Evolutionary conservation across 306 rosid species (phyloP).

Genomic region (Sicyos edulis): DNA sequence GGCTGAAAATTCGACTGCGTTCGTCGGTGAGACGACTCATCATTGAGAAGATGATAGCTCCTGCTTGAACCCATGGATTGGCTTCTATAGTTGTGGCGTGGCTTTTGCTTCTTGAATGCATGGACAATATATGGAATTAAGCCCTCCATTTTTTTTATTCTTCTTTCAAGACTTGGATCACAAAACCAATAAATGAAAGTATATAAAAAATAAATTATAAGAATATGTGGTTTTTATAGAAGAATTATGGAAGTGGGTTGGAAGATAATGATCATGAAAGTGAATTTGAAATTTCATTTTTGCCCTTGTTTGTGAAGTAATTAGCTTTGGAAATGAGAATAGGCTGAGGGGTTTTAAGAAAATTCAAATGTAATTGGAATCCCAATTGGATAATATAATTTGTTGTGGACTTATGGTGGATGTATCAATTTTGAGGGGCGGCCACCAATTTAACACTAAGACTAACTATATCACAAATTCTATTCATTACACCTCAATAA

Average conservation of each 20-base stretch:
- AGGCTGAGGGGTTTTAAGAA: not conserved
- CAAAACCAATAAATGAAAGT: too few relatives aligned
- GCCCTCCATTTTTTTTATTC: slow-evolving; percentile 51
- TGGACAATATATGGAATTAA: slow-evolving; percentile 70
- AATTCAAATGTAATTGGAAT: not conserved
- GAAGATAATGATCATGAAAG: not conserved
- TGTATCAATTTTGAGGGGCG: not conserved
- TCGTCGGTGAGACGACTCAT: slow-evolving; percentile 71
- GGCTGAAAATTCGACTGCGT: slow-evolving; percentile 54
- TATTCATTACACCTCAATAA: not conserved
- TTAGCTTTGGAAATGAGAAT: too few relatives aligned
- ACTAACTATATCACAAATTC: not conserved
- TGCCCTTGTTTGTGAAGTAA: not conserved
- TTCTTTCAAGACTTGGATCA: too few relatives aligned
- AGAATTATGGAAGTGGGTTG: slow-evolving; percentile 6
- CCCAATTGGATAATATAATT: not conserved
- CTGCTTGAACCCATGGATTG: slow-evolving; percentile 47
- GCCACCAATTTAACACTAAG: not conserved
- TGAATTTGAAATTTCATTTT: not conserved
- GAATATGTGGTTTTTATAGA: not conserved
- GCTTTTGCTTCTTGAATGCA: slow-evolving; percentile 57
- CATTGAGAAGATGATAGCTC: slow-evolving; percentile 54
- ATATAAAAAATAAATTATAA: not conserved
- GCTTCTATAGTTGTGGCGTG: slow-evolving; percentile 34
- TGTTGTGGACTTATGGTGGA: not conserved